A percentile compares a stretch with the other conserved stretches of the same genome.
These are phyloP conservation scores for Clathrospora elynae DNA, from an alignment of 2,329 filamentous ascomycete genomes.

Conservation along the genomic window DNA sequence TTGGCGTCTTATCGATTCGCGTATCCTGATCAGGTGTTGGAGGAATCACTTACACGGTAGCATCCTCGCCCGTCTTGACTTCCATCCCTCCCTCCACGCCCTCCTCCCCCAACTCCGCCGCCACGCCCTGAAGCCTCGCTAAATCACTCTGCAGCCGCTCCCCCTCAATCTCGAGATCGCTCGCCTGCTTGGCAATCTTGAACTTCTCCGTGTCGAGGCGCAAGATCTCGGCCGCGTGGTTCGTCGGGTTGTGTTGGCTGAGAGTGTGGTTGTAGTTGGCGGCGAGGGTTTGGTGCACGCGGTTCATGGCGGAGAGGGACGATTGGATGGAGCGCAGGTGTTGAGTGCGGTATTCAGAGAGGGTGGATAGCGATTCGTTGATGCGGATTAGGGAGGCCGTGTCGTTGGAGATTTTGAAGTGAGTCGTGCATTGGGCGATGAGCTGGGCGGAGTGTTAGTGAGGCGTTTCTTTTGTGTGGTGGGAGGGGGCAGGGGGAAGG, in stretches of 20 bases:
- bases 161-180: constrained; percentile 90
- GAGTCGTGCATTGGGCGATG: constrained; percentile 86
- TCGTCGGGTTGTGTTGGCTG: constrained; percentile 73
- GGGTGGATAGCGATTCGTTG: constrained; percentile 77
- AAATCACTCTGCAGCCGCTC: constrained; percentile 83
- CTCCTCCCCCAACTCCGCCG: constrained; percentile 84
- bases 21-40: too few species aligned
- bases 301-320: constrained; percentile 64
- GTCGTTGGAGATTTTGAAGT: constrained; percentile 94
- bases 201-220: constrained; percentile 93
- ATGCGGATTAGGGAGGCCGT: constrained; percentile 83
- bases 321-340: constrained; percentile 59
- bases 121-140: constrained; percentile 71
- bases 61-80: constrained; percentile 57
- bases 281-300: constrained; percentile 74
- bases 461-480: constrained; percentile 4
- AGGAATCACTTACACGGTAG: constrained; percentile 52
- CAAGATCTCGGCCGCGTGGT: constrained; percentile 83
- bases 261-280: constrained; percentile 79
- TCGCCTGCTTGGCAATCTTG: constrained; percentile 86
- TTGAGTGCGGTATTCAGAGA: constrained; percentile 82
- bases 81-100: constrained; percentile 75
- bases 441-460: constrained; percentile 61
- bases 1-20: too few species aligned
- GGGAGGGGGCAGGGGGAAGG: constrained; percentile 3